These are phyloP conservation scores for Zygnema circumcarinatum DNA, from an alignment of 139 green algal genomes.

Conservation along the genomic window DNA sequence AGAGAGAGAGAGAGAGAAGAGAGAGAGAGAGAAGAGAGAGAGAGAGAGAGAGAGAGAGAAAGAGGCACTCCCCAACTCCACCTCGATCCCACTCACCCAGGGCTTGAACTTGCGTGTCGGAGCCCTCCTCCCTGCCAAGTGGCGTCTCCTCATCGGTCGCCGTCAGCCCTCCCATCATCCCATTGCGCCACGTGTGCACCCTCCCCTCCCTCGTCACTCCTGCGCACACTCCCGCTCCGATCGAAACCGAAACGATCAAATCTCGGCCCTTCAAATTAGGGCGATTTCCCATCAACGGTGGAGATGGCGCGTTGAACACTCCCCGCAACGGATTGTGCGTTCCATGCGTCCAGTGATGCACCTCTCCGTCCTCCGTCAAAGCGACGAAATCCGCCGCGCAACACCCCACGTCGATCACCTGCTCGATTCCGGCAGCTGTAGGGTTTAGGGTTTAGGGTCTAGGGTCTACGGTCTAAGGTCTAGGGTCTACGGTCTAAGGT, in stretches of 20 bases:
- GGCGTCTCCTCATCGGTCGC: not conserved
- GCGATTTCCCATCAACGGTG: not conserved
- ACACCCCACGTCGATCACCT: conserved; percentile 19
- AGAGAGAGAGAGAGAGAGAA: not conserved
- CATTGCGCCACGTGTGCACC: conserved; percentile 17
- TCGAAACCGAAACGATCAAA: not conserved
- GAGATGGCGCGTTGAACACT: not conserved
- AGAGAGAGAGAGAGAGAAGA: not conserved
- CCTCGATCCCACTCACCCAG: conserved; percentile 12
- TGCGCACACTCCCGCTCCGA: conserved; percentile 1
- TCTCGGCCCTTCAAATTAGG: not conserved
- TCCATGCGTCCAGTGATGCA: conserved; percentile 9
- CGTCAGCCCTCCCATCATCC: conserved; percentile 6
- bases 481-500: too few species aligned
- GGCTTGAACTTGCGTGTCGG: not conserved
- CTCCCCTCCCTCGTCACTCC: not conserved
- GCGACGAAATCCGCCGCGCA: not conserved
- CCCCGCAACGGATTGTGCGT: not conserved
- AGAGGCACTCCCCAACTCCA: too few species aligned
- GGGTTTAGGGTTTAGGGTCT: too few species aligned
- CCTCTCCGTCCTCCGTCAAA: conserved; percentile 2
- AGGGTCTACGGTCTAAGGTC: too few species aligned
- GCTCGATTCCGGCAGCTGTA: too few species aligned
- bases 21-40: not conserved
- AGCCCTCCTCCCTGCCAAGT: not conserved